Conservation (phyloP, 2,329 filamentous ascomycete genomes). For the Byssothecium circinans region DNA sequence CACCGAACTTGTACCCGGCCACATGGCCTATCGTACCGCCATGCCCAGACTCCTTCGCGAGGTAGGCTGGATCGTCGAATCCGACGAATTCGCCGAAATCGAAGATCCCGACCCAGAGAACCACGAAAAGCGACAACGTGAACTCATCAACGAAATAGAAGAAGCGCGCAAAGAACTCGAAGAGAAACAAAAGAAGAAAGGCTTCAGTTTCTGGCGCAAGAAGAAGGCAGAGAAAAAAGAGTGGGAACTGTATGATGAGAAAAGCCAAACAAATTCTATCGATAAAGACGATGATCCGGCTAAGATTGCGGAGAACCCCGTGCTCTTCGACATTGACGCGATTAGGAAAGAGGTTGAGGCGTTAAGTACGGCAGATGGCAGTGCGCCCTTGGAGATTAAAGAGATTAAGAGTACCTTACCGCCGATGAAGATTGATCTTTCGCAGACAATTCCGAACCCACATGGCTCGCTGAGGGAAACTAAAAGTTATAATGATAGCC, state of each 20-base stretch:
- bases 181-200: slow-evolving; percentile 68
- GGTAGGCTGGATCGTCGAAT: slow-evolving; percentile 88
- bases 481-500: slow-evolving; percentile 46
- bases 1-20: slow-evolving; percentile 80
- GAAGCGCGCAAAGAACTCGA: slow-evolving; percentile 87
- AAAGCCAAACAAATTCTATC: slow-evolving; percentile 46
- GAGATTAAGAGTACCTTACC: slow-evolving; percentile 87
- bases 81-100: slow-evolving; percentile 93
- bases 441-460: slow-evolving; percentile 18
- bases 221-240: slow-evolving; percentile 82
- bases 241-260: slow-evolving; percentile 92
- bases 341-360: slow-evolving; percentile 72
- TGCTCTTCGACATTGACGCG: slow-evolving; percentile 94
- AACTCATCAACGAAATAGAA: slow-evolving; percentile 95
- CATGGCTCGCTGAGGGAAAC: slow-evolving; percentile 41
- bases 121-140: slow-evolving; percentile 81
- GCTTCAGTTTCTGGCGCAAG: slow-evolving; percentile 74
- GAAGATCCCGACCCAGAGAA: slow-evolving; percentile 97
- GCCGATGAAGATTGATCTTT: slow-evolving; percentile 73
- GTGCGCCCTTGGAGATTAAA: slow-evolving; percentile 60
- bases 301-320: slow-evolving; percentile 58
- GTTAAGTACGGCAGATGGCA: slow-evolving; percentile 65
- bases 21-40: slow-evolving; percentile 93
- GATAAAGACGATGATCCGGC: slow-evolving; percentile 50
- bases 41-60: slow-evolving; percentile 87